Conservation (phyloP, 2,329 filamentous ascomycete species). For the Penicillium sp. region DNA sequence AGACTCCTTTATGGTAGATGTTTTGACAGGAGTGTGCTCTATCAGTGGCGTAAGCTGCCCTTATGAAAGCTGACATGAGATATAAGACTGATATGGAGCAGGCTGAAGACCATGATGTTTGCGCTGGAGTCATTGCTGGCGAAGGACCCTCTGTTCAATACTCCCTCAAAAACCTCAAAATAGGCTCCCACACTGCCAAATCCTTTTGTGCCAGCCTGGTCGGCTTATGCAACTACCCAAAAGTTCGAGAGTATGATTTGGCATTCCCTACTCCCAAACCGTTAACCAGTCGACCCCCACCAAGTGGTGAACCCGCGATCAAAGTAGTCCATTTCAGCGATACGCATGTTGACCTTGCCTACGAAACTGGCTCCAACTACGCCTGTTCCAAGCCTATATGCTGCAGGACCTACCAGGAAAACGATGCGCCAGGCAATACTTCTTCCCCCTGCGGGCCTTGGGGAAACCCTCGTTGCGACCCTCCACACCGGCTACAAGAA, state of each 20-base stretch:
- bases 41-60: constrained; percentile 32
- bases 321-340: constrained; percentile 62
- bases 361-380: constrained; percentile 55
- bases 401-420: constrained; percentile 54
- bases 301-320: constrained; percentile 51
- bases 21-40: constrained; percentile 39
- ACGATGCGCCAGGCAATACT: constrained; percentile 52
- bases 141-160: constrained; percentile 58
- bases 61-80: background rate
- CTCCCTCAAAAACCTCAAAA: constrained; percentile 48
- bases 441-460: constrained; percentile 53
- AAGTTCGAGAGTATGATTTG: constrained; percentile 46
- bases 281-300: constrained; percentile 39
- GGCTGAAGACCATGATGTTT: constrained; percentile 58
- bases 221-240: constrained; percentile 56
- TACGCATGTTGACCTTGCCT: constrained; percentile 60
- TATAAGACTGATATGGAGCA: constrained; percentile 20
- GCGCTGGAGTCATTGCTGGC: constrained; percentile 52
- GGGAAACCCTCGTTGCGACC: constrained; percentile 57
- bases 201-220: constrained; percentile 56
- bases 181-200: constrained; percentile 53
- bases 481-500: constrained; percentile 52
- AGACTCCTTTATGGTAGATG: constrained; percentile 43
- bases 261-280: constrained; percentile 48
- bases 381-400: constrained; percentile 62